Evolutionary conservation across 1,284 basidiomycete species (phyloP).

Genomic region (Leccinum pallidistipes): DNA sequence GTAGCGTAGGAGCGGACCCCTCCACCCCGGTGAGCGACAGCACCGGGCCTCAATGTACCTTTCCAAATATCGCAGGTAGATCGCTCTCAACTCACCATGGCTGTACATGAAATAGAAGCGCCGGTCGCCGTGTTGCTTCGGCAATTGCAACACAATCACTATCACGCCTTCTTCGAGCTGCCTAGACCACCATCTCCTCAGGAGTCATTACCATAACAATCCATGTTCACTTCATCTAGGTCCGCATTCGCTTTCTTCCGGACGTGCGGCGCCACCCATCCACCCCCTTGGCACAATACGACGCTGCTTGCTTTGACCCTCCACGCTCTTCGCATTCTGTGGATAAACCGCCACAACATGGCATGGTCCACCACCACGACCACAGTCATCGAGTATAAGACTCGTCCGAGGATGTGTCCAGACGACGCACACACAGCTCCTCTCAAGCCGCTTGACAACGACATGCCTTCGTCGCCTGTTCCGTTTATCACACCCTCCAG

Average conservation of each 20-base stretch:
- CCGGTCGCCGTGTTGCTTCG: slow-evolving; percentile 26
- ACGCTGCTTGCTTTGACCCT: slow-evolving; percentile 8
- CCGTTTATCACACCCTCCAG: slow-evolving; percentile 27
- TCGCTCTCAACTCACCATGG: slow-evolving; percentile 18
- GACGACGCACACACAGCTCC: slow-evolving; percentile 20
- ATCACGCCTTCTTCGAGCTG: slow-evolving; percentile 20
- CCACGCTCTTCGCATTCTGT: slow-evolving; percentile 19
- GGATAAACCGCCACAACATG: slow-evolving; percentile 19
- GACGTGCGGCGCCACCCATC: slow-evolving; percentile 11
- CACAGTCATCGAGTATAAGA: slow-evolving; percentile 22
- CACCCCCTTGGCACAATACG: slow-evolving; percentile 21
- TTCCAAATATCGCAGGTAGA: slow-evolving; percentile 12
- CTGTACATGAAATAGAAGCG: slow-evolving; percentile 30
- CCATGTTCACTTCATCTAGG: slow-evolving; percentile 8
- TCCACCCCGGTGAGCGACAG: slow-evolving; percentile 15
- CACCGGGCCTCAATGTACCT: slow-evolving; percentile 8
- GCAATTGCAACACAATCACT: slow-evolving; percentile 26
- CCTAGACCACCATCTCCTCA: slow-evolving; percentile 16
- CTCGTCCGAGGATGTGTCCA: background rate
- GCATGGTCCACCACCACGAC: slow-evolving; percentile 10
- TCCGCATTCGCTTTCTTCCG: slow-evolving; percentile 12
- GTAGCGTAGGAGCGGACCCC: slow-evolving; percentile 10
- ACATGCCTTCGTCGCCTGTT: slow-evolving; percentile 29
- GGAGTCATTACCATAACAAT: slow-evolving; percentile 18
- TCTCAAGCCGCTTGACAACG: slow-evolving; percentile 14